Conservation (phyloP, 176 grass and related monocot genomes). For the Hsuehochloa calcarea region DNA sequence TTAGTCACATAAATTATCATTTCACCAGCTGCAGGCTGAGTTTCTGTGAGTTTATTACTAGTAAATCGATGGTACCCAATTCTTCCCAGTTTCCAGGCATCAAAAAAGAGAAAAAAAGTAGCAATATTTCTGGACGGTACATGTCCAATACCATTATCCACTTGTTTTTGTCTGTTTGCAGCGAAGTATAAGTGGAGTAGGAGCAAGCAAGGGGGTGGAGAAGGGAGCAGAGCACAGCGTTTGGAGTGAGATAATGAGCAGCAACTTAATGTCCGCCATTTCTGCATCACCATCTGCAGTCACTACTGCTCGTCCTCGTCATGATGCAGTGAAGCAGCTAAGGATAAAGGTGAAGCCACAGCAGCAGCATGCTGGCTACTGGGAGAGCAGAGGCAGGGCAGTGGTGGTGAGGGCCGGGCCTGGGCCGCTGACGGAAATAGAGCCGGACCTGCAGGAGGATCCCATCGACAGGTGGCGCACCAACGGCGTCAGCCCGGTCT, state of each 20-base stretch:
- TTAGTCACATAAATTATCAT: conserved; percentile 1
- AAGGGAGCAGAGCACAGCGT: neutral
- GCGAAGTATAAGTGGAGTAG: neutral
- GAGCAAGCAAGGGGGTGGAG: conserved; percentile 14
- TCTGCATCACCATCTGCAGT: conserved; percentile 28
- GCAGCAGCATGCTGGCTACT: conserved; percentile 14
- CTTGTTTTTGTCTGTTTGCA: conserved; percentile 33
- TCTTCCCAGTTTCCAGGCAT: neutral
- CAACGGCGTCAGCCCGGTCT: conserved; percentile 62
- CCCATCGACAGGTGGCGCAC: conserved; percentile 69
- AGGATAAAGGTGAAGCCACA: conserved; percentile 27
- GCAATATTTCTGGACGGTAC: conserved; percentile 39
- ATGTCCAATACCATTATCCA: conserved; percentile 41
- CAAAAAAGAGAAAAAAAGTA: neutral
- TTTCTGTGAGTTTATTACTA: neutral
- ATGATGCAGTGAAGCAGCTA: conserved; percentile 26
- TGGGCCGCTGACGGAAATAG: conserved; percentile 62
- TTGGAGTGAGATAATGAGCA: conserved; percentile 43
- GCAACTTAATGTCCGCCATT: conserved; percentile 37
- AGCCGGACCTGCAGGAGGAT: conserved; percentile 82
- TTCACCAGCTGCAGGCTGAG: neutral
- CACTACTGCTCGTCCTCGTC: conserved; percentile 19
- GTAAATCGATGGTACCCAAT: neutral
- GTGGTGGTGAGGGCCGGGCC: conserved; percentile 50
- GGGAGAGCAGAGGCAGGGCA: conserved; percentile 1